These are phyloP conservation scores for Neurospora sp. DNA, from an alignment of 495 filamentous ascomycete species.

Conservation along the genomic window DNA sequence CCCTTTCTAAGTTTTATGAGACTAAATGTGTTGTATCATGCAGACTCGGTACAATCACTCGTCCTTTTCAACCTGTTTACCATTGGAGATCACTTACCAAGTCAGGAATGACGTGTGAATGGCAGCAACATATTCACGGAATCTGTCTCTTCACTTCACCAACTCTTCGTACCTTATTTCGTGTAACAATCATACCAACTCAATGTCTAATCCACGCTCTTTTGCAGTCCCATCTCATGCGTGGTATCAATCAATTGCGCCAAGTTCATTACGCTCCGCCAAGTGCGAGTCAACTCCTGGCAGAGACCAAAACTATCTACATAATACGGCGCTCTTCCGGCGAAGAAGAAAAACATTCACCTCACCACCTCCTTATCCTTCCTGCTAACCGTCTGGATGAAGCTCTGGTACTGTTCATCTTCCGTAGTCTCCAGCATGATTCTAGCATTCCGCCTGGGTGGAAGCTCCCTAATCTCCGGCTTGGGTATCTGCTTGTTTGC, in stretches of 20 bases:
- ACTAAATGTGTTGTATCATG: neutral
- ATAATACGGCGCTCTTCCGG: neutral
- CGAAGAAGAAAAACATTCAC: neutral
- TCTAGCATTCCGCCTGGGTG: constrained; percentile 20
- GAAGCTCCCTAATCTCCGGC: constrained; percentile 15
- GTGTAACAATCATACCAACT: neutral
- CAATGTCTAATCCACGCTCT: neutral
- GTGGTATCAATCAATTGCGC: neutral
- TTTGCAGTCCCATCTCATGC: neutral
- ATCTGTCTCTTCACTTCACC: neutral
- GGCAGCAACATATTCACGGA: too few species aligned
- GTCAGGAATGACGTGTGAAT: too few species aligned
- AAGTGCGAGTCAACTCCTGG: neutral
- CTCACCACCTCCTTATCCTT: constrained; percentile 15
- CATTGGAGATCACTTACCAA: too few species aligned
- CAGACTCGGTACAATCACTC: too few species aligned
- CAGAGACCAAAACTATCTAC: neutral
- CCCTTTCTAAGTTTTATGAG: neutral
- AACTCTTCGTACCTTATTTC: neutral
- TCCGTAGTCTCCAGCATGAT: constrained; percentile 22
- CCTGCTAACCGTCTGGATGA: constrained; percentile 29
- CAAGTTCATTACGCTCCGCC: neutral
- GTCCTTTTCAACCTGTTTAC: too few species aligned
- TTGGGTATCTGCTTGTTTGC: constrained; percentile 18
- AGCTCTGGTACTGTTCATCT: constrained; percentile 39